phyloP scores from a whole-genome alignment of 441 rosid species.

The Bruguiera hainesii region DNA sequence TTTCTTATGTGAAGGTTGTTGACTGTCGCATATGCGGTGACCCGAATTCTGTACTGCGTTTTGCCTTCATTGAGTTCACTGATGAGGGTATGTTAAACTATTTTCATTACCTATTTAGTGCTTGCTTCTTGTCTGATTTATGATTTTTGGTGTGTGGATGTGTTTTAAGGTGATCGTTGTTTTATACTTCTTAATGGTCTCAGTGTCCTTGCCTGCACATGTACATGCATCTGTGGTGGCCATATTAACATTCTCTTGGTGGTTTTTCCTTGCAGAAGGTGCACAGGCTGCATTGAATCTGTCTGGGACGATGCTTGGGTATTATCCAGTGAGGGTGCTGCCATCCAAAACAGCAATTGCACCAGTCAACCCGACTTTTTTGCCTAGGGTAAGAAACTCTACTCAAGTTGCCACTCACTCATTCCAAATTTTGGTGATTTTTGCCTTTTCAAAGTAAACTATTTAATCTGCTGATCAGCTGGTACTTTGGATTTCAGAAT shows the following conservation, averaged over 20 bases:
- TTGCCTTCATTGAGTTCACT: slow-evolving; percentile 91
- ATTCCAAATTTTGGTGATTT: slow-evolving; percentile 15
- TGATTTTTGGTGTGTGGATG: neutral
- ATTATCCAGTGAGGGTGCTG: slow-evolving; percentile 78
- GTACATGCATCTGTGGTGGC: neutral
- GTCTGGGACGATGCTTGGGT: slow-evolving; percentile 85
- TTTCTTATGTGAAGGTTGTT: slow-evolving; percentile 52
- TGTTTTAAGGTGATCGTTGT: neutral
- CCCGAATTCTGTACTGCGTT: slow-evolving; percentile 85
- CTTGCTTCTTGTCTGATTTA: neutral
- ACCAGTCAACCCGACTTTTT: slow-evolving; percentile 87
- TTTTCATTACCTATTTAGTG: neutral
- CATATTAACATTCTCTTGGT: neutral
- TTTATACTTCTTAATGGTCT: neutral
- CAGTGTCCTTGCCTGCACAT: neutral
- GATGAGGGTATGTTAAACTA: slow-evolving; percentile 58
- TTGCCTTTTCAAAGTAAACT: neutral
- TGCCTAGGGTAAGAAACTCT: slow-evolving; percentile 70
- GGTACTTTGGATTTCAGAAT: slow-evolving; percentile 39
- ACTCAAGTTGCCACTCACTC: neutral
- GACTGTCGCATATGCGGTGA: slow-evolving; percentile 93
- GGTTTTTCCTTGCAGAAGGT: slow-evolving; percentile 41
- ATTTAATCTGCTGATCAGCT: slow-evolving; percentile 6
- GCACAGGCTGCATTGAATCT: slow-evolving; percentile 64
- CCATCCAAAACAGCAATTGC: slow-evolving; percentile 98